Evolutionary conservation across 2,329 filamentous ascomycete species (phyloP).

Genomic region (Colletotrichum incanum): DNA sequence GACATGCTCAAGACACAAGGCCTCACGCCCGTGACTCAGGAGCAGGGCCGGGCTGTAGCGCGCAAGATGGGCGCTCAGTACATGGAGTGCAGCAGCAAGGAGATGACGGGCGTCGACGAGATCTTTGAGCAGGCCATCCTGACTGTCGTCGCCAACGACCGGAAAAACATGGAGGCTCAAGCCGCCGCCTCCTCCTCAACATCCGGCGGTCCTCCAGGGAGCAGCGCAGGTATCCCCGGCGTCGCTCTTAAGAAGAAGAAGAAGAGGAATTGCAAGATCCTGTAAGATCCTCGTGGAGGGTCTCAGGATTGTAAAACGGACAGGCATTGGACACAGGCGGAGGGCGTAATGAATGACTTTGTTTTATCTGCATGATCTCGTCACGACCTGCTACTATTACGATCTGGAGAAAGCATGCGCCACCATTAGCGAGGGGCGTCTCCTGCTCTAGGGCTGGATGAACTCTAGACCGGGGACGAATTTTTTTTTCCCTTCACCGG

Average conservation of each 20-base stretch:
- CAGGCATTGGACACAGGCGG: slow-evolving; percentile 35
- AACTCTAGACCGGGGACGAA: slow-evolving; percentile 39
- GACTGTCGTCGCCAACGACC: slow-evolving; percentile 87
- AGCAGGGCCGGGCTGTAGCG: slow-evolving; percentile 90
- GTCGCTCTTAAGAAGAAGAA: slow-evolving; percentile 79
- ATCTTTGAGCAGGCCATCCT: slow-evolving; percentile 95
- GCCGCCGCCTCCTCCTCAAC: slow-evolving; percentile 55
- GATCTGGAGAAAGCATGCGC: slow-evolving; percentile 44
- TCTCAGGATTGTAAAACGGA: slow-evolving; percentile 35
- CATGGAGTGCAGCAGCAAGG: slow-evolving; percentile 99
- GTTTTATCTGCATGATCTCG: slow-evolving; percentile 49
- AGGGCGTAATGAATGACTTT: slow-evolving; percentile 45
- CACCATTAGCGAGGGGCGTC: slow-evolving; percentile 43
- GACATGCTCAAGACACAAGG: slow-evolving; percentile 99
- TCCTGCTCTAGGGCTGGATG: slow-evolving; percentile 42
- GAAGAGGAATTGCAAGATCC: slow-evolving; percentile 86
- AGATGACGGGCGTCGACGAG: slow-evolving; percentile 95
- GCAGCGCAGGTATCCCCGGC: slow-evolving; percentile 56
- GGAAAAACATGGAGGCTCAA: slow-evolving; percentile 72
- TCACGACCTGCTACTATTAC: slow-evolving; percentile 51
- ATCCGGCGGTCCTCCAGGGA: slow-evolving; percentile 54
- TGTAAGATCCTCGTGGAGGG: slow-evolving; percentile 65
- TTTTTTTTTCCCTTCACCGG: slow-evolving; percentile 27
- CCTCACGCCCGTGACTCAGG: slow-evolving; percentile 91
- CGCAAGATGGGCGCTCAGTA: slow-evolving; percentile 95